Evolutionary conservation across 371 early-diverging fungal species (phyloP).

Genomic region (Globomyces sp.): DNA sequence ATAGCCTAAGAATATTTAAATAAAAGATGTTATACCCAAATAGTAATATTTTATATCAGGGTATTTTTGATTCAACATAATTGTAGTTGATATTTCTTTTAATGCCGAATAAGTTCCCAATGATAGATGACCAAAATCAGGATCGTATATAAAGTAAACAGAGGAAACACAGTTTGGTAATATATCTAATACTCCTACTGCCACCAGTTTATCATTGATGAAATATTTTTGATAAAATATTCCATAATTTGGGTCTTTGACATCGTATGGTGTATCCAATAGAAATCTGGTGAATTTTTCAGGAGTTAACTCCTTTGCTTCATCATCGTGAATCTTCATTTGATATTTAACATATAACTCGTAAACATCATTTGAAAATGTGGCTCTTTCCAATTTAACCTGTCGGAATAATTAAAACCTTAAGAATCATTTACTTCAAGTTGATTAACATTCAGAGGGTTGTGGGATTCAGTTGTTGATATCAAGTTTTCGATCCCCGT

Average conservation of each 20-base stretch:
- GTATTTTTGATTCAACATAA: conserved; percentile 30
- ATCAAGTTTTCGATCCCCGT: conserved; percentile 1
- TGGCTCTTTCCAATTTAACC: conserved; percentile 4
- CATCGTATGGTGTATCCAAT: conserved; percentile 66
- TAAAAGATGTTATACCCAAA: conserved; percentile 60
- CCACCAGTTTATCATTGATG: conserved; percentile 71
- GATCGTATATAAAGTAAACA: conserved; percentile 93
- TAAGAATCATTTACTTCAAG: neutral
- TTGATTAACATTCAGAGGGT: neutral
- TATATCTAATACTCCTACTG: conserved; percentile 88
- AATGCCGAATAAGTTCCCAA: conserved; percentile 85
- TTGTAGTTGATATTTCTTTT: conserved; percentile 66
- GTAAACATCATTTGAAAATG: conserved; percentile 30
- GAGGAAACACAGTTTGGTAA: conserved; percentile 85
- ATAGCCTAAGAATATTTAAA: conserved; percentile 40
- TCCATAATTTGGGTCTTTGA: conserved; percentile 43
- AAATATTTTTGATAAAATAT: conserved; percentile 86
- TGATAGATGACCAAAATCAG: conserved; percentile 66
- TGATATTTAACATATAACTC: conserved; percentile 81
- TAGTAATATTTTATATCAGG: conserved; percentile 73
- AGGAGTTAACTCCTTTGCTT: conserved; percentile 50
- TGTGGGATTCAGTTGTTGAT: conserved; percentile 1
- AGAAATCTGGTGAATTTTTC: conserved; percentile 68
- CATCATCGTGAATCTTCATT: conserved; percentile 71
- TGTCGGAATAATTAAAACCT: neutral